These are phyloP conservation scores for Chloropicon primus DNA, from an alignment of 139 green algal genomes.

Conservation along the genomic window DNA sequence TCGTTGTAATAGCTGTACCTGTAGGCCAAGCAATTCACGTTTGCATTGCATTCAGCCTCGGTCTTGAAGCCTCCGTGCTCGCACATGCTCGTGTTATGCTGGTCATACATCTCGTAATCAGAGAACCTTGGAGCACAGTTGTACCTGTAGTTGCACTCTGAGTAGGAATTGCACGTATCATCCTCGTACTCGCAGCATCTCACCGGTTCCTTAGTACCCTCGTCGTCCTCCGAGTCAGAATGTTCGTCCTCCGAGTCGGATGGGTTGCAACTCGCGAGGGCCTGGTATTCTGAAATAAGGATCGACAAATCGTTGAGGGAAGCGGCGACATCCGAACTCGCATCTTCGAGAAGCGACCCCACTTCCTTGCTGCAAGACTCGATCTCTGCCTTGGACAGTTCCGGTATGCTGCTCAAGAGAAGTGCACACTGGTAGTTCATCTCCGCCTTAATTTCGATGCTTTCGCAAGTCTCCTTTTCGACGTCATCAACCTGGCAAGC, in stretches of 20 bases:
- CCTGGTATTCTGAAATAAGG: no score
- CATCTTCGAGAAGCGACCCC: no score
- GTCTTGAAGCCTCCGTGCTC: background rate
- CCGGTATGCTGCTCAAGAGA: background rate
- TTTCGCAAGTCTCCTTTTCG: background rate
- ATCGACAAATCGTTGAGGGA: no score
- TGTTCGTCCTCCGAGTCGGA: no score
- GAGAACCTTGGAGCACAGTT: background rate
- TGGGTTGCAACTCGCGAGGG: no score
- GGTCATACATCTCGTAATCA: background rate
- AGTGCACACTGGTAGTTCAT: background rate
- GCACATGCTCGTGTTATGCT: no score
- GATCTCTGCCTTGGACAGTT: background rate
- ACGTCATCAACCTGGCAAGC: background rate
- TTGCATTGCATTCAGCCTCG: background rate
- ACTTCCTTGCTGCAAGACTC: background rate
- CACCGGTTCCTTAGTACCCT: background rate
- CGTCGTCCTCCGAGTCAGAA: background rate
- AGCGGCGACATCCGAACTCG: no score
- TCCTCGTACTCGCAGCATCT: background rate
- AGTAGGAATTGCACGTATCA: background rate
- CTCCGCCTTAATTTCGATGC: background rate
- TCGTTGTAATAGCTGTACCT: background rate
- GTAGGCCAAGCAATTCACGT: background rate
- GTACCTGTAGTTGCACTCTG: background rate